phyloP scores from a whole-genome alignment of 345 rosid genomes.

The Schrenkiella parvula region DNA sequence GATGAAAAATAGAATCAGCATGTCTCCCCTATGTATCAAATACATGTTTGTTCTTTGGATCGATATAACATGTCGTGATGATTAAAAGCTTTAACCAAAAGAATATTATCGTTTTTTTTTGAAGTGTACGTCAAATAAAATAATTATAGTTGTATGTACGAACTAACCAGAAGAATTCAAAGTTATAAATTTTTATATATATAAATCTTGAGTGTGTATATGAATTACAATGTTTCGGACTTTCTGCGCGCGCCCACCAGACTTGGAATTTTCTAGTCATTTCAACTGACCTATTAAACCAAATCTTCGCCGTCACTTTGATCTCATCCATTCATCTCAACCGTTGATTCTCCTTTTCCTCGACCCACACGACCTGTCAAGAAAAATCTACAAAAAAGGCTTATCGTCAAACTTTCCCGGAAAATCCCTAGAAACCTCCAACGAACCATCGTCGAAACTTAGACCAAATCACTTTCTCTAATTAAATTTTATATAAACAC shows the following conservation, averaged over 20 bases:
- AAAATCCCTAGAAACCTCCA: conserved; percentile 35
- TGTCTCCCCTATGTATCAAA: not conserved
- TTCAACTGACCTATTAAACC: conserved; percentile 8
- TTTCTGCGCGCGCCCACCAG: conserved; percentile 36
- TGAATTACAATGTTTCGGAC: conserved; percentile 15
- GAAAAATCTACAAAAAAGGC: conserved; percentile 15
- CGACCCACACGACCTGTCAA: conserved; percentile 37
- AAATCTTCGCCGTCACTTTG: conserved; percentile 3
- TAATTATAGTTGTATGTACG: not conserved
- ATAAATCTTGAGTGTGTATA: not conserved
- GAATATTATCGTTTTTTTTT: not conserved
- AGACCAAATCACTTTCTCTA: conserved; percentile 17
- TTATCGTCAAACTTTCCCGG: conserved; percentile 30
- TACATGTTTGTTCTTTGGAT: not conserved
- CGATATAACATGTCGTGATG: not conserved
- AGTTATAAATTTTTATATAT: not conserved
- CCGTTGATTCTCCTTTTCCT: conserved; percentile 19
- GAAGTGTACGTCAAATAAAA: not conserved
- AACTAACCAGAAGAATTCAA: conserved; percentile 5
- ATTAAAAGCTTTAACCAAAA: not conserved
- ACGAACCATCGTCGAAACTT: not conserved
- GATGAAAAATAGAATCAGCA: too few relatives aligned
- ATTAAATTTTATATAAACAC: conserved; percentile 11
- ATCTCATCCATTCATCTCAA: not conserved
- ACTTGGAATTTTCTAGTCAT: conserved; percentile 37